Base-by-base conservation (phyloP, 495 filamentous ascomycete species). In the Sporormia fimetaria region DNA sequence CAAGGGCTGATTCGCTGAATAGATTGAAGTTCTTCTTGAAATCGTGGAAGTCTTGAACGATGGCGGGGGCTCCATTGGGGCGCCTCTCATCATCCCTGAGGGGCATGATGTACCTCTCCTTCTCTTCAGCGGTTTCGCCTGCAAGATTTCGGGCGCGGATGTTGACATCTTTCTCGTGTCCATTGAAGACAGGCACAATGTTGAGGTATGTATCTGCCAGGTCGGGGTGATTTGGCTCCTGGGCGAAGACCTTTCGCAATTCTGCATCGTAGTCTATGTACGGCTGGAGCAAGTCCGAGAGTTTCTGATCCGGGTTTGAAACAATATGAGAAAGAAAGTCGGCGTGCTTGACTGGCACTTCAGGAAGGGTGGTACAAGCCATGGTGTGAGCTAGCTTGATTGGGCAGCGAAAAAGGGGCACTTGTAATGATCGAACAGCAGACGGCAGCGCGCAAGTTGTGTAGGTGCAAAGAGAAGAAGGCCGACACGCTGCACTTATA, bases 11-110 rank as follows among this genome's bases (percentile, higher is more conserved):
- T 57, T 92, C 84, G 15, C 78, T 82, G 54, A 92, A 92, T 44
- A 88, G 52, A 38, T 69, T 67, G 60, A 88, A 87, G 60, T 88
- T 85, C 29, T 70, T 64, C 51, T 73, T 71, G 54, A 88, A 92
- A 10, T 83, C 78, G 33, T 72, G 67, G 22, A 87, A 52, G 1
- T 64, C 65, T 20, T 60, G 41, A 1, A 85, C 81, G 17, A 82
- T 66, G 4, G 81, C 81, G 3, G 74, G 71, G 1, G 78, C 71
- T 20, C 71, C 76, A 55, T 67, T 62, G 1, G 59, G 31, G 18
- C 75, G 77, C 24, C 84, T 74, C 17, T 72, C 60, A 4, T 74
- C 61, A 0, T 70, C 59, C 0, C 67, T 63, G 24, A 92, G 59
- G 9, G 76, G 56, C 69, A 92, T 76, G 51, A 88, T 69, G 56